Evolutionary conservation across 371 early-diverging fungal species (phyloP).

Genomic region (Apophysomyces sp.): DNA sequence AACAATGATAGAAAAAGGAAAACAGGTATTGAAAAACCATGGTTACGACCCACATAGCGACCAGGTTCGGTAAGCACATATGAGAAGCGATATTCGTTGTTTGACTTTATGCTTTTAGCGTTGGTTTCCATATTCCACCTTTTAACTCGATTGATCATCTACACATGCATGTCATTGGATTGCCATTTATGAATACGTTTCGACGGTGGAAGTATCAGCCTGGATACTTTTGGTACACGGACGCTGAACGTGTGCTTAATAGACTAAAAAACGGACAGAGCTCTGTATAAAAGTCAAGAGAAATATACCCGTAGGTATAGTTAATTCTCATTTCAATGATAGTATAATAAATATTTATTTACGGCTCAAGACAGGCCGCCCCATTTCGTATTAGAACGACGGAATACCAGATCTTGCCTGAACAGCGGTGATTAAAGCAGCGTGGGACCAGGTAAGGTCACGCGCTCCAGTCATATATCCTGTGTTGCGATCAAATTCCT

Average conservation of each 20-base stretch:
- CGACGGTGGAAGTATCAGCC: conserved; percentile 24
- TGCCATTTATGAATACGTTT: conserved; percentile 45
- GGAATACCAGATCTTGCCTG: conserved; percentile 21
- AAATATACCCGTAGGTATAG: not conserved
- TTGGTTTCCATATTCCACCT: conserved; percentile 74
- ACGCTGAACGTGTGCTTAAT: conserved; percentile 16
- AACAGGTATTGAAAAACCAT: conserved; percentile 31
- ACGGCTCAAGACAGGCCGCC: not conserved
- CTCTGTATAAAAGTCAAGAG: not conserved
- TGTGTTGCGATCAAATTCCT: conserved; percentile 60
- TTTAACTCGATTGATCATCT: conserved; percentile 62
- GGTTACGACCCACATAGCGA: conserved; percentile 32
- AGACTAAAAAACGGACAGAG: conserved; percentile 5
- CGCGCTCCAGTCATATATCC: conserved; percentile 68
- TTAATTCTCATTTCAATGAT: not conserved
- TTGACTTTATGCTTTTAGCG: conserved; percentile 10
- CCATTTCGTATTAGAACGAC: conserved; percentile 7
- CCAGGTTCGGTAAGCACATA: conserved; percentile 16
- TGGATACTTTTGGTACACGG: conserved; percentile 31
- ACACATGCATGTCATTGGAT: conserved; percentile 58
- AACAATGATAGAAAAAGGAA: conserved; percentile 45
- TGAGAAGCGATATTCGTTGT: not conserved
- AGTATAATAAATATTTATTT: not conserved
- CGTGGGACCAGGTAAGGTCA: conserved; percentile 80
- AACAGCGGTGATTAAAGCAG: conserved; percentile 54